Evolutionary conservation across 805 yeast species (phyloP), one percentile per base, ranked within the genome.

Genomic region (Saccharomyces paradoxus): DNA sequence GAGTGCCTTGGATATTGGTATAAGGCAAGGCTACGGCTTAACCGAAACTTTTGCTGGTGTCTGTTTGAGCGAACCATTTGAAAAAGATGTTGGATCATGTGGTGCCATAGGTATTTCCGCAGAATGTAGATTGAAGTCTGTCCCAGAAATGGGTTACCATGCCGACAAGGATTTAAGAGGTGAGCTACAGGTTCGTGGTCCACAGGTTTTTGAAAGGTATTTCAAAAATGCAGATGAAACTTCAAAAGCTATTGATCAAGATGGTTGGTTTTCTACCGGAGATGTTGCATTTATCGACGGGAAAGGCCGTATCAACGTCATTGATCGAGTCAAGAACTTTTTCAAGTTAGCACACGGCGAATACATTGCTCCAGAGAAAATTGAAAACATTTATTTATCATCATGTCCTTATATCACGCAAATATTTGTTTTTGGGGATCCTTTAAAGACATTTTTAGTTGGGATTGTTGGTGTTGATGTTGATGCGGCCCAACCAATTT

Each of bases 301-400:
- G 1, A 69, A 72, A 6, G 88, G 90, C 12, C 75, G 84, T 49
- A 66, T 87, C 26, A 73, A 69, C 50, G 82, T 86, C 55, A 77
- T 86, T 60, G 94, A 87, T 64, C 76, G 94, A 57, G 89, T 86
- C 44, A 86, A 86, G 74, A 87, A 86, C 71, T 86, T 86, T 71
- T 86, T 86, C 76, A 86, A 86, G 60, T 66, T 81, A 53, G 74
- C 83, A 2, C 85, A 81, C 64, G 85, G 85, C 50, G 84, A 81
- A 69, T 86, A 86, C 67, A 79, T 86, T 53, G 86, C 89, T 0
- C 87, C 89, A 21, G 94, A 86, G 63, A 84, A 81, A 68, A 81
- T 86, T 60, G 92, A 86, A 64, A 84, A 82, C 62, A 69, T 72
- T 14, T 85, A 86, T 66, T 66, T 82, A 37, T 74, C 86, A 0